A percentile compares a stretch with the other conserved stretches of the same genome.
Conservation (phyloP, 1,284 basidiomycete genomes). For the Farysia itapuensis region DNA sequence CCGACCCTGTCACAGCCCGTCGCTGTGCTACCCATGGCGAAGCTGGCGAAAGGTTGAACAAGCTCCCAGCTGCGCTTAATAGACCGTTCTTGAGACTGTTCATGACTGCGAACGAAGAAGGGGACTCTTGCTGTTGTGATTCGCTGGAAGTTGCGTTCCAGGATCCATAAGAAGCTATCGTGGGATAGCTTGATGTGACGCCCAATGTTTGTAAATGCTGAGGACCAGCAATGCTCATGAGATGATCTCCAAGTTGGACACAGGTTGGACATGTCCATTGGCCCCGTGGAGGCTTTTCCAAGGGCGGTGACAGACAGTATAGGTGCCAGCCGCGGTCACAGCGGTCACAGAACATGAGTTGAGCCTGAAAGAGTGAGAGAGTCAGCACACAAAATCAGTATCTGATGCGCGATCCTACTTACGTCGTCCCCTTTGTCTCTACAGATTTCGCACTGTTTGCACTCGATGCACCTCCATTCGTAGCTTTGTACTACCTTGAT, state of each 20-base stretch:
- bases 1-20: too few species aligned
- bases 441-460: conserved; percentile 91
- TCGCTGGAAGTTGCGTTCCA: conserved; percentile 3
- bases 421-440: conserved; percentile 84
- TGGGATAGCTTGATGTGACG: conserved; percentile 5
- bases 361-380: conserved; percentile 64
- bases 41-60: conserved; percentile 11
- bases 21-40: conserved; percentile 12
- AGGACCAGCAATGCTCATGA: neutral
- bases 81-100: conserved; percentile 25
- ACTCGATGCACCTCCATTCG: conserved; percentile 86
- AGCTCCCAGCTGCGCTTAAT: conserved; percentile 16
- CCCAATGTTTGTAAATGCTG: neutral
- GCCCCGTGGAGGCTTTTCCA: conserved; percentile 44
- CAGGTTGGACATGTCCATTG: conserved; percentile 54
- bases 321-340: conserved; percentile 97
- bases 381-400: neutral
- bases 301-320: conserved; percentile 75
- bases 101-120: conserved; percentile 23
- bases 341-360: conserved; percentile 86
- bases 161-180: conserved; percentile 17
- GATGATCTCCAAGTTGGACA: neutral
- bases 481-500: conserved; percentile 67
- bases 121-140: neutral
- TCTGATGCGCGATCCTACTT: conserved; percentile 60